Evolutionary conservation across 2,329 filamentous ascomycete genomes (phyloP), one percentile per base, ranked within the genome.

Genomic region (Scytalidium sp.): DNA sequence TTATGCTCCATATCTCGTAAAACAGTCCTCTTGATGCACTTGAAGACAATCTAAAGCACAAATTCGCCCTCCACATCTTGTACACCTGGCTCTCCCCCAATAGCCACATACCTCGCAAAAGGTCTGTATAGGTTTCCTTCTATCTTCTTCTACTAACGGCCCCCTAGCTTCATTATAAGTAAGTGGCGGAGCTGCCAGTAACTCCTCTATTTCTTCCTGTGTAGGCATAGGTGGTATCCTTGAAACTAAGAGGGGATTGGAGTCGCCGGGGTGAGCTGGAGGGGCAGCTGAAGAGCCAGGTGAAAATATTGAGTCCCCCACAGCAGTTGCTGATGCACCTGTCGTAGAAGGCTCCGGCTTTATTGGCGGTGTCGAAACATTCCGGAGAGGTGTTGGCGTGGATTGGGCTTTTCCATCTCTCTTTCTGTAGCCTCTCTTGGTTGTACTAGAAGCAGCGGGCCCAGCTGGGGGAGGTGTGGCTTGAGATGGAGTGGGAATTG

Each of bases 61-160:
- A n/a, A 89, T 83, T 60, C 85, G 76, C 42, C 80, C 80, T n/a
- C 87, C 87, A 68, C 88, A 93, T 71, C 87, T 89, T 66, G 85
- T 79, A 70, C 88, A 93, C 67, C 78, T 80, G 42, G 90, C 84
- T 39, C 84, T 74, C 2, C 88, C 88, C 88, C 88, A 92, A 68
- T 91, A 92, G 13, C 88, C 88, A 63, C 88, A 93, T 25, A 90
- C 82, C 63, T 86, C 85, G 68, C 88, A 93, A 66, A 92, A 93
- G 29, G 73, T 71, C 51, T 87, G 75, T 43, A 73, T 72, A 2
- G 86, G 84, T 55, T 83, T 83, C 60, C 61, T 67, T 36, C 49
- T 51, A 52, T 67, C 71, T 32, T 70, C 69, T 8, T 65, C 64
- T n/a, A 60, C 61, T 71, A 71, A 77, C 22, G 58, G 62, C 2